Conservation (phyloP, 768 basidiomycete genomes). For the Dioszegia aurantiaca region DNA sequence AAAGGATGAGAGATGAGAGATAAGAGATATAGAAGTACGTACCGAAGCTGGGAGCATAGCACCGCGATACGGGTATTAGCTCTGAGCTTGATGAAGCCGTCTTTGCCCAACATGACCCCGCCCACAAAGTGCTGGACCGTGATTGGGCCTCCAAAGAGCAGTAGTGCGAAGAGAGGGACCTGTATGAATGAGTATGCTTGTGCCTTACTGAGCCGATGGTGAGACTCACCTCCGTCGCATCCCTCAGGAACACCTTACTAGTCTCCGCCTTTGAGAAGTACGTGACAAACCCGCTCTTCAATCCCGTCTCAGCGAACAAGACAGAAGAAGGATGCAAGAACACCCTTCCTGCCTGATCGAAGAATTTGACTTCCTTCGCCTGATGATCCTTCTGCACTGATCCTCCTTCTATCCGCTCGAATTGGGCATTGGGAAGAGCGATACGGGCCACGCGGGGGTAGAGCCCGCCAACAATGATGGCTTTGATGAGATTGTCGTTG, state of each 20-base stretch:
- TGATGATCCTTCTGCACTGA: slow-evolving; percentile 78
- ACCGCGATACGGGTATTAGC: slow-evolving; percentile 90
- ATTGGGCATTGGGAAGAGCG: slow-evolving; percentile 71
- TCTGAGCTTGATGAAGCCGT: slow-evolving; percentile 62
- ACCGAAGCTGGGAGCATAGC: slow-evolving; percentile 81
- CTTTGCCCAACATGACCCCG: slow-evolving; percentile 62
- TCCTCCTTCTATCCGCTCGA: slow-evolving; percentile 79
- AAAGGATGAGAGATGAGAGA: background rate
- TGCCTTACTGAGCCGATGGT: background rate
- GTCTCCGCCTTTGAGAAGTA: slow-evolving; percentile 79
- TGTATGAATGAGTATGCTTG: slow-evolving; percentile 42
- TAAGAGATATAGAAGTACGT: slow-evolving; percentile 15
- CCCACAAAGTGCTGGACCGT: slow-evolving; percentile 74
- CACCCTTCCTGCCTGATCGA: slow-evolving; percentile 60
- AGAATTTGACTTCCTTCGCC: slow-evolving; percentile 79
- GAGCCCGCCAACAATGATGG: slow-evolving; percentile 77
- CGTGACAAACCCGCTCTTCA: slow-evolving; percentile 74
- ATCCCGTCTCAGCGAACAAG: slow-evolving; percentile 67
- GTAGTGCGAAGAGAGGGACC: slow-evolving; percentile 81
- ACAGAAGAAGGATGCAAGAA: slow-evolving; percentile 71
- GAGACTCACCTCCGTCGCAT: slow-evolving; percentile 74
- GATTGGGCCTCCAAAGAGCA: slow-evolving; percentile 79
- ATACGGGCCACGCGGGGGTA: slow-evolving; percentile 81
- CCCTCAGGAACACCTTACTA: slow-evolving; percentile 77
- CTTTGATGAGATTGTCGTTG: slow-evolving; percentile 75